Evolutionary conservation across 495 filamentous ascomycete species (phyloP), one percentile per base, ranked within the genome.

Genomic region (Neurospora cerealis): DNA sequence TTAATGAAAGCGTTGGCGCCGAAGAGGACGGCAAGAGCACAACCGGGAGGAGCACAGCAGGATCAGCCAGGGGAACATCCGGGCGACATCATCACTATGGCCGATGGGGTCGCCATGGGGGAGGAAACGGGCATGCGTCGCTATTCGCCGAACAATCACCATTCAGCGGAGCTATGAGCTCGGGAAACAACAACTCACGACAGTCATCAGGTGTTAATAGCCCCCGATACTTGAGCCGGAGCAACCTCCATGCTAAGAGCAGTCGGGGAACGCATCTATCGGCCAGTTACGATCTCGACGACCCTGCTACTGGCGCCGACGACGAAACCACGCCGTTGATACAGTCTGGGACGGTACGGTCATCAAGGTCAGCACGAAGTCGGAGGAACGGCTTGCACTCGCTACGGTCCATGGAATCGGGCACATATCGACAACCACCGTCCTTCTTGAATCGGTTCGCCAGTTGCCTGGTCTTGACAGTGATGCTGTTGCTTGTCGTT

Each of bases 271-370:
- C 76, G 17, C 72, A 79, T 72, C 69, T 83, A 21, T 78, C 85
- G 17, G 79, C 80, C 3, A 80, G 82, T 28, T 91, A 91, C 72
- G 86, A 88, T 72, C 77, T 88, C 41, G 86, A 87, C 73, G 86
- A 87, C 71, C 85, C 85, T 3, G 83, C 83, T 10, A 80, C 79
- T 7, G 92, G 92, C 21, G 94, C 92, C 34, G 95, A 97, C 79
- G 95, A 98, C 79, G 96, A 99, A 81, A 89, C 91, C 40, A 94
- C 93, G 3, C 95, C 96, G 1, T 85, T 99, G 69, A 88, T 98
- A 7, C 70, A 78, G 40, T 78, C 78, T 21, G 81, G 80, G 6
- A 80, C 81, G 24, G 73, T 84, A 13, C 88, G 90, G 4, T 90
- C 91, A 21, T 80, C 86, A 10, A 88, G 93, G 17, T 84, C 85